These are phyloP conservation scores for Ceratobasidium sp. DNA, from an alignment of 1,284 basidiomycete genomes.

Conservation along the genomic window DNA sequence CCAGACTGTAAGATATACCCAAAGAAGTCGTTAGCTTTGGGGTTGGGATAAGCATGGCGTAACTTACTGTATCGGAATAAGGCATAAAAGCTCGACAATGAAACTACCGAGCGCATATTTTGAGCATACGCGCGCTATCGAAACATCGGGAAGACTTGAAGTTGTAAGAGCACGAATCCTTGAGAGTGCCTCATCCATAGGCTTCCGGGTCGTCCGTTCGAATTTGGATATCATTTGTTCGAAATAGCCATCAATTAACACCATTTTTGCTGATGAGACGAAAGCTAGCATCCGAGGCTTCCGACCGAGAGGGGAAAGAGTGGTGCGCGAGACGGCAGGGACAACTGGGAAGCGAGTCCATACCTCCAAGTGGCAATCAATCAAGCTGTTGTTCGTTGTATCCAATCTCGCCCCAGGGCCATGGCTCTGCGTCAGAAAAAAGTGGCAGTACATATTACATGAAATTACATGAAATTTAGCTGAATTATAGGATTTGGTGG, in stretches of 20 bases:
- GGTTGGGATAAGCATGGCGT: conserved; percentile 71
- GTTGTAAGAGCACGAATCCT: conserved; percentile 51
- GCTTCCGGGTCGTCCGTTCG: conserved; percentile 66
- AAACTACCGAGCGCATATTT: conserved; percentile 52
- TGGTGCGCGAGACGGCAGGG: conserved; percentile 63
- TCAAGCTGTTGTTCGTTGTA: conserved; percentile 64
- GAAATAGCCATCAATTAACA: conserved; percentile 62
- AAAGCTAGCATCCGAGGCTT: conserved; percentile 59
- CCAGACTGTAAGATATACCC: conserved; percentile 64
- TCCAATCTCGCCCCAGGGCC: neutral
- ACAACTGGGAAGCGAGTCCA: conserved; percentile 75
- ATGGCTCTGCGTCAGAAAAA: too few species aligned
- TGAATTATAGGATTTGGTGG: too few species aligned
- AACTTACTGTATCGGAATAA: conserved; percentile 73
- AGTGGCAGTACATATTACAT: too few species aligned
- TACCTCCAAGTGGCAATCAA: conserved; percentile 70
- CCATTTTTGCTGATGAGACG: conserved; percentile 43
- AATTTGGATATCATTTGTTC: conserved; percentile 63
- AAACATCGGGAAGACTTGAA: neutral
- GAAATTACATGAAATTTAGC: too few species aligned
- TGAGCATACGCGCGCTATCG: neutral
- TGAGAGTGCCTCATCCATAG: conserved; percentile 62
- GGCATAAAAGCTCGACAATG: conserved; percentile 70
- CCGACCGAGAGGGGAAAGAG: conserved; percentile 59
- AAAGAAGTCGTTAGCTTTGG: conserved; percentile 67